Percentiles rank a stretch among this genome's conserved stretches.
These are phyloP conservation scores for Orbilia blumenaviensis DNA, from an alignment of 2,329 filamentous ascomycete genomes.

Conservation along the genomic window DNA sequence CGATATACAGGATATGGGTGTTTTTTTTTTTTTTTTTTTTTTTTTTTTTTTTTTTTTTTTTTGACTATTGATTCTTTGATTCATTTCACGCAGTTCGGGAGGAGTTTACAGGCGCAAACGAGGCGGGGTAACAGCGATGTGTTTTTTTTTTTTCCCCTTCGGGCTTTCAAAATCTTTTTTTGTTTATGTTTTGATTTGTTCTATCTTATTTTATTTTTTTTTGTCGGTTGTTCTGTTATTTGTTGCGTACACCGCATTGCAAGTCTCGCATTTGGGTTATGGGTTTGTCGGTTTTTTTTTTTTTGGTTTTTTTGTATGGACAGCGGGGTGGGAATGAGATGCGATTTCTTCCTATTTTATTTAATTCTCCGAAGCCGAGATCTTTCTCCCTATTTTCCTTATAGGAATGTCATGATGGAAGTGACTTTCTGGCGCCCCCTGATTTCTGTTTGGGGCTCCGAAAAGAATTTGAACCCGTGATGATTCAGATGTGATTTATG, in stretches of 20 bases:
- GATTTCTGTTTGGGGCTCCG: not conserved
- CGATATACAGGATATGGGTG: not conserved
- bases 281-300: not conserved
- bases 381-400: not conserved
- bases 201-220: not conserved
- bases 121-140: slow-evolving; percentile 16
- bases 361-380: not conserved
- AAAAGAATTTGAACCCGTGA: not conserved
- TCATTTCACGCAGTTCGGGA: not conserved
- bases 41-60: not conserved
- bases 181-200: not conserved
- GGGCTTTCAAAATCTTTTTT: not conserved
- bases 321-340: not conserved
- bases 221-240: not conserved
- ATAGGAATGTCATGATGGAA: not conserved
- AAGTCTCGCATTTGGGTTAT: not conserved
- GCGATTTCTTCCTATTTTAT: not conserved
- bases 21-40: not conserved
- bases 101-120: slow-evolving; percentile 12
- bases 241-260: not conserved
- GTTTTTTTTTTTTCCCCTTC: not conserved
- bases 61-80: not conserved
- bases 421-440: not conserved
- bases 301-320: not conserved
- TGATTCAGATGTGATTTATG: not conserved